A percentile compares a stretch with the other conserved stretches of the same genome.
Evolutionary conservation across 139 green algal genomes (phyloP).

Genomic region (Picochlorum sp.): DNA sequence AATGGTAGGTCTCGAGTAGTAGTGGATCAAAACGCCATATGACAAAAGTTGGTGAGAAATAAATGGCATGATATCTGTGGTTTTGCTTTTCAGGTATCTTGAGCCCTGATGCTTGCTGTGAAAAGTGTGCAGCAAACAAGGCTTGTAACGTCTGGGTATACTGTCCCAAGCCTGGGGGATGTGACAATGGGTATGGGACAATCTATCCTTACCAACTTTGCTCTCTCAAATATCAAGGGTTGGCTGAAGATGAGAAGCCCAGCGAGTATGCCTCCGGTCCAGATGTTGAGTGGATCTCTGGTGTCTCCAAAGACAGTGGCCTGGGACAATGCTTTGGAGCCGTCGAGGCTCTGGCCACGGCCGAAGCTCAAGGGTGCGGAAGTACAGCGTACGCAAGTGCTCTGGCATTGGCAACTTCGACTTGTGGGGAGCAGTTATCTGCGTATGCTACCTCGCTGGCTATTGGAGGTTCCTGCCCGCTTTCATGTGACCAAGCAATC

Average conservation of each 20-base stretch:
- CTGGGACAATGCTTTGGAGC: not conserved
- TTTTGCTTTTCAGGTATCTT: too few relatives aligned
- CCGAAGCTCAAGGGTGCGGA: too few relatives aligned
- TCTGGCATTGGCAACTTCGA: not conserved
- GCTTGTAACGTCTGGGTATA: not conserved
- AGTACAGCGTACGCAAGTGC: not conserved
- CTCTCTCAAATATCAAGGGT: not conserved
- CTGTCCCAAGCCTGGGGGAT: not conserved
- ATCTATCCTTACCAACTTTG: not conserved
- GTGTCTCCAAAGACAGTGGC: not conserved
- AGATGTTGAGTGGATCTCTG: not conserved
- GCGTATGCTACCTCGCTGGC: not conserved
- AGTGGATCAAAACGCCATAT: too few relatives aligned
- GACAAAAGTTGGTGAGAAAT: too few relatives aligned
- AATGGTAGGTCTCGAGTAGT: not conserved
- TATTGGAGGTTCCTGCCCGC: not conserved
- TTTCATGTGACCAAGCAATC: not conserved
- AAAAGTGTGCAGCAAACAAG: not conserved
- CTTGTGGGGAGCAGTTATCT: not conserved
- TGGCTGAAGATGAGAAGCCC: not conserved
- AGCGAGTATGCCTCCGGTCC: not conserved
- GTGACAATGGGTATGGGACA: not conserved
- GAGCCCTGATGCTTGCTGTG: too few relatives aligned
- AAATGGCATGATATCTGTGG: too few relatives aligned
- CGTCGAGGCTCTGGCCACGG: too few relatives aligned